Evolutionary conservation across 192 early-diverging fungal species (phyloP), one percentile per base, ranked within the genome.

Genomic region (Gryganskiella cystojenkinii): DNA sequence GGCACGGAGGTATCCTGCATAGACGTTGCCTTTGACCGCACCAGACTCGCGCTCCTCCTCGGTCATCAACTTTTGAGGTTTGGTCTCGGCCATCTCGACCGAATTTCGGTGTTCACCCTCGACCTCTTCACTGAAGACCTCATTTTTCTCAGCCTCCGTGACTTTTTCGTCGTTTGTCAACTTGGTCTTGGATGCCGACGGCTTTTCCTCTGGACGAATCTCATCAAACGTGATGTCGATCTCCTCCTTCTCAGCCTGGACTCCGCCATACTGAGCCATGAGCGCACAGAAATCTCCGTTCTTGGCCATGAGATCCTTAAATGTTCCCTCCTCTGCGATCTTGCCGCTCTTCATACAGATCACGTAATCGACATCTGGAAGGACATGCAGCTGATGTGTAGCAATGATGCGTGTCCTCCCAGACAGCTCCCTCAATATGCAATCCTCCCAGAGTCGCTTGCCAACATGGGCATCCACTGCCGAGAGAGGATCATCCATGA

Each of bases 401-500:
- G 94, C 95, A 42, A 96, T 87, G 35, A 99, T 74, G n/a, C 95
- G 85, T 27, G 90, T 85, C 61, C 95, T 92, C 43, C 83, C 85
- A 25, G 85, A 87, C 57, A 76, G 54, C 30, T 63, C 65, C 8
- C 42, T 50, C 58, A 76, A 9, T 14, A 76, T 24, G 35, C 73
- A 76, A n/a, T 76, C 73, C 60, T 68, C 15, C 73, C 73, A 76
- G 43, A 76, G 59, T 54, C 87, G 24, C 70, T 81, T 81, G 25
- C 87, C 88, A 15, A 84, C 91, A 33, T 87, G 76, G 22, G 84
- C 90, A 79, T 99, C 98, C 0, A 99, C 95, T 4, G 96, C 96
- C 3, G 92, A 92, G 30, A 98, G 85, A 31, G 89, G 91, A 76
- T 96, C 96, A 81, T 98, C 96, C 71, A 96, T 86, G 7, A 96